Evolutionary conservation across 2,329 filamentous ascomycete genomes (phyloP), one percentile per base, ranked within the genome.

Genomic region (Lasiodiplodia sp.): DNA sequence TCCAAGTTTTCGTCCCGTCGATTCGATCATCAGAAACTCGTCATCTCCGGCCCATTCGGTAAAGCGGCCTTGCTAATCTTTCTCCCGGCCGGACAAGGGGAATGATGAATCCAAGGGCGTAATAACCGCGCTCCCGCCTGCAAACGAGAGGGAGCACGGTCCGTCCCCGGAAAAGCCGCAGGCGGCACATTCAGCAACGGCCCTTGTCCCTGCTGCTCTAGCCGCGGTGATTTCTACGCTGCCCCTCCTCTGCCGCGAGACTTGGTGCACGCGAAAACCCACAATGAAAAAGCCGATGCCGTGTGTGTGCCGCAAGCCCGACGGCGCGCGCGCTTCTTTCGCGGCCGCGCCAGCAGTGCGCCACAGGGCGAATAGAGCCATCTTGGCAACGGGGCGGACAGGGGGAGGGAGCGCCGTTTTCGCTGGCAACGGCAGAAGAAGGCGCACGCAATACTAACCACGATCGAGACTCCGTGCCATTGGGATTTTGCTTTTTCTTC

Each of bases 111-210:
- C 14, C 44, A 47, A 47, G 40, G 40, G 40, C 40, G 40, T n/a
- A 44, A 44, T 44, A 44, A 18, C 40, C 40, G 44, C 21, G 44
- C 4, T n/a, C 44, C 44, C 44, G 18, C 44, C 44, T 8, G 44
- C 44, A 47, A 47, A 47, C 44, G 44, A 47, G 21, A 44, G 44
- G 3, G 44, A 47, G 44, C 44, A 47, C 44, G 44, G 44, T 8
- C 44, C 44, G 44, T 47, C 44, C 44, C 44, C 44, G 44, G 44
- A 47, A 47, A 47, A 47, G 44, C 44, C n/a, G 44, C 40, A 47
- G 16, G 40, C n/a, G 40, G 16, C 40, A 47, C 40, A 5, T 47
- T 21, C 44, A 44, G 40, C 16, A 18, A 44, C 7, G 16, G 16
- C 40, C 16, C 18, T 18, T 44, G 40, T 18, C 40, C 40, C 12